Percentiles rank a stretch among this genome's conserved stretches.
These are phyloP conservation scores for Suillus ampliporus DNA, from an alignment of 768 basidiomycete genomes.

Conservation along the genomic window DNA sequence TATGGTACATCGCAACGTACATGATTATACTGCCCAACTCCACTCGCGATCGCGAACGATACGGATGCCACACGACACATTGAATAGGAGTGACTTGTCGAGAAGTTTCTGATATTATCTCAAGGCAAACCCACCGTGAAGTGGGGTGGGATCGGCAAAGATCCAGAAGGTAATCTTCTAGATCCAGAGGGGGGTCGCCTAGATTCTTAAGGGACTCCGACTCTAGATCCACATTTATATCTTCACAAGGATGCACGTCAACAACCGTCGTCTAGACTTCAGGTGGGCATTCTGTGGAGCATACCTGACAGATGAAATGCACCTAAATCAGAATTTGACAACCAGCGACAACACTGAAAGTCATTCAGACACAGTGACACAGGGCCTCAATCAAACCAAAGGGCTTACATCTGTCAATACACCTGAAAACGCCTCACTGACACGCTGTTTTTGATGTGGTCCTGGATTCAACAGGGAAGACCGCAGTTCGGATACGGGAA, in stretches of 20 bases:
- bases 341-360: not conserved
- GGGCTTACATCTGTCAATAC: not conserved
- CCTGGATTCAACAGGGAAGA: not conserved
- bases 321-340: not conserved
- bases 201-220: no score
- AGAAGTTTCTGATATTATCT: not conserved
- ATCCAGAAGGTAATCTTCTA: no score
- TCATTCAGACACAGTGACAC: not conserved
- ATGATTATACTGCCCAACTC: not conserved
- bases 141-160: no score
- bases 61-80: no score
- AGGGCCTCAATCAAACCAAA: not conserved
- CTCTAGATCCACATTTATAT: no score
- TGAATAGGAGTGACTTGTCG: not conserved
- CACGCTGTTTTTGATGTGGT: no score
- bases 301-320: not conserved
- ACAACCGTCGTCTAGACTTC: not conserved
- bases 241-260: not conserved
- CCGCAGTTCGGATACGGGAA: not conserved
- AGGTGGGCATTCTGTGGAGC: no score
- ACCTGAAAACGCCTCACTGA: not conserved
- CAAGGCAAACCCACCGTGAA: not conserved
- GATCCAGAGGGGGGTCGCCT: no score
- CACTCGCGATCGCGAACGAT: not conserved
- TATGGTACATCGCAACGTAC: not conserved